A percentile compares a stretch with the other conserved stretches of the same genome.
Evolutionary conservation across 139 green algal genomes (phyloP).

Genomic region (Trebouxia sp.): DNA sequence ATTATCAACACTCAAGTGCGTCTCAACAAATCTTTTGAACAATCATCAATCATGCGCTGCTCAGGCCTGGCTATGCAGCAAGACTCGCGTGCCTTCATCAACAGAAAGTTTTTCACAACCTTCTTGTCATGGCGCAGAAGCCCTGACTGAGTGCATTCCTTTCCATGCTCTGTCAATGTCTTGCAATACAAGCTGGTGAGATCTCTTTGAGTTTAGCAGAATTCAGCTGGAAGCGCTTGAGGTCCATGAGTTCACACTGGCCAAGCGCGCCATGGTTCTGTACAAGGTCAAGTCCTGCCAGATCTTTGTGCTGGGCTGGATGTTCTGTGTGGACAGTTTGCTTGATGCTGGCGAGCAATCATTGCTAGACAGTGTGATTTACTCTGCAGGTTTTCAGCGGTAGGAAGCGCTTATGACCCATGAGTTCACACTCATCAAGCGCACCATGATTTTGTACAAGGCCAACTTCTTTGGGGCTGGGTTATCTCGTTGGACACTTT

Average conservation of each 20-base stretch:
- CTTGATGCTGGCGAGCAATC: neutral
- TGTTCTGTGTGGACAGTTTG: neutral
- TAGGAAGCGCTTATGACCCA: conserved; percentile 19
- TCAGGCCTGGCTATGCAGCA: too few relatives aligned
- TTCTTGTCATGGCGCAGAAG: too few relatives aligned
- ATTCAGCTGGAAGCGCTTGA: conserved; percentile 2
- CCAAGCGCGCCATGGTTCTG: conserved; percentile 26
- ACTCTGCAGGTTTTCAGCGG: neutral
- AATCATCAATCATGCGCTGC: too few relatives aligned
- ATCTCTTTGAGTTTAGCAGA: neutral
- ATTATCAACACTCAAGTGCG: too few relatives aligned
- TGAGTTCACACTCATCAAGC: conserved; percentile 29
- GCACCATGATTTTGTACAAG: conserved; percentile 26
- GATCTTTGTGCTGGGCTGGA: conserved; percentile 31
- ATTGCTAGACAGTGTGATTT: neutral
- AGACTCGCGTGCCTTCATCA: too few relatives aligned
- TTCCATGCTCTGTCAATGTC: too few relatives aligned
- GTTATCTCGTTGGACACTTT: neutral
- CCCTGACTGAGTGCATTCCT: too few relatives aligned
- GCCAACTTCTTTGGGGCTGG: neutral
- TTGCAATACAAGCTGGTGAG: neutral
- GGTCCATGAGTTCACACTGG: conserved; percentile 15
- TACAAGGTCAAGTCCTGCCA: conserved; percentile 30
- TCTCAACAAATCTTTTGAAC: too few relatives aligned
- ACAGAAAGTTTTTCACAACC: too few relatives aligned